Conservation (phyloP, 1,284 basidiomycete genomes). For the Xerocomus minutiporus region DNA sequence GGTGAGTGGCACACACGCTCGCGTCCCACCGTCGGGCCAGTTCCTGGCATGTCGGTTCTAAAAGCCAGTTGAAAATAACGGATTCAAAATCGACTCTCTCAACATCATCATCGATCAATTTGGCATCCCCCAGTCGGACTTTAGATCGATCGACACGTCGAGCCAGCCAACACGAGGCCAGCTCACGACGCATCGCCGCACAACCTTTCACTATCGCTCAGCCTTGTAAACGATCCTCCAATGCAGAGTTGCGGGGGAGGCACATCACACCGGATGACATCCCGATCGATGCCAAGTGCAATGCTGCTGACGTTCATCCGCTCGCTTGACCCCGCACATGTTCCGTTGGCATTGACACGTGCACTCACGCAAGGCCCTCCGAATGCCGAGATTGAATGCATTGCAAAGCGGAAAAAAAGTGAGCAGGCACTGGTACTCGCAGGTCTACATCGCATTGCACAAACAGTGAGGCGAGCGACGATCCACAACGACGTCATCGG, state of each 20-base stretch:
- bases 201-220: background rate
- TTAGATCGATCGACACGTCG: background rate
- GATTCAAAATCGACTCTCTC: too few relatives aligned
- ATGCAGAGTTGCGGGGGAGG: background rate
- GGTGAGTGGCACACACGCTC: too few relatives aligned
- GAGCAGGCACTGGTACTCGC: background rate
- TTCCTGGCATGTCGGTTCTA: too few relatives aligned
- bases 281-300: background rate
- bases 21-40: too few relatives aligned
- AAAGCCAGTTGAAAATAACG: too few relatives aligned
- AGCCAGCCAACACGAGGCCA: background rate
- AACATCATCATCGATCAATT: too few relatives aligned
- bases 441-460: too few relatives aligned
- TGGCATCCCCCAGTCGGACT: background rate
- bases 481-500: background rate
- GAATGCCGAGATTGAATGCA: conserved; percentile 1
- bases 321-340: background rate
- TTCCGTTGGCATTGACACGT: background rate
- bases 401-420: conserved; percentile 2
- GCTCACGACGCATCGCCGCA: background rate
- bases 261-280: background rate
- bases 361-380: background rate
- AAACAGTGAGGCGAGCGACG: background rate
- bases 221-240: background rate
- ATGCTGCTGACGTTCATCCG: background rate